Percentiles rank a stretch among this genome's conserved stretches.
These are phyloP conservation scores for Scutellaria barbata DNA, from an alignment of 257 asterid species.

Conservation along the genomic window DNA sequence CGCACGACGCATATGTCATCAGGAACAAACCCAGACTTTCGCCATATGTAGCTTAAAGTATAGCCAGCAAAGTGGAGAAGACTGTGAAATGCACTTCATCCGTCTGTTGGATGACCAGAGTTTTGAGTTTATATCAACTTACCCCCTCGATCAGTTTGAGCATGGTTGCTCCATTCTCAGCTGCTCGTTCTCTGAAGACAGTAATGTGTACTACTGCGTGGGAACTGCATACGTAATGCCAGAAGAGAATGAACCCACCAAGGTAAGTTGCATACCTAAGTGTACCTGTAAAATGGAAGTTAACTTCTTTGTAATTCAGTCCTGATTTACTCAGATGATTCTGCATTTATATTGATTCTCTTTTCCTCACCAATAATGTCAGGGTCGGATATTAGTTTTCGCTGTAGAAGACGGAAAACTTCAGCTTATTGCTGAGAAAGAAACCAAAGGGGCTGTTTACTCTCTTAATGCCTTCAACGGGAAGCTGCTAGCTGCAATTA, in stretches of 20 bases:
- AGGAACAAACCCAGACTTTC: constrained; percentile 92
- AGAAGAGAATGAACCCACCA: constrained; percentile 92
- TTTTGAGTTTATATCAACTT: constrained; percentile 84
- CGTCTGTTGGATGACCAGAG: constrained; percentile 96
- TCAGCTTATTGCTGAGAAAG: constrained; percentile 88
- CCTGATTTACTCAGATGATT: background rate
- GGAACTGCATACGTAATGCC: constrained; percentile 98
- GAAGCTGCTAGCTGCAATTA: constrained; percentile 94
- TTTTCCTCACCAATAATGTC: constrained; percentile 32
- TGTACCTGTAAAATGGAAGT: too few species aligned
- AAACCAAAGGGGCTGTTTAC: constrained; percentile 97
- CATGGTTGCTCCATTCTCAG: constrained; percentile 88
- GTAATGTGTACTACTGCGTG: constrained; percentile 81
- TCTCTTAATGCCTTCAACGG: constrained; percentile 94
- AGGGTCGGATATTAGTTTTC: constrained; percentile 96
- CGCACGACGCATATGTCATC: constrained; percentile 97
- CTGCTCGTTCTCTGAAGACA: constrained; percentile 96
- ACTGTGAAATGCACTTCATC: constrained; percentile 76
- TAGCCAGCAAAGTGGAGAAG: constrained; percentile 77
- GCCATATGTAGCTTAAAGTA: constrained; percentile 81
- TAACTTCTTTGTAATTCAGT: background rate
- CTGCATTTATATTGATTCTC: constrained; percentile 15
- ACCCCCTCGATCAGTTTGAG: constrained; percentile 86
- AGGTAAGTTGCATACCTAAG: constrained; percentile 45
- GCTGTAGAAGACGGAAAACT: constrained; percentile 97